Conservation (phyloP, 2,329 filamentous ascomycete species). For the Curvularia sp. region DNA sequence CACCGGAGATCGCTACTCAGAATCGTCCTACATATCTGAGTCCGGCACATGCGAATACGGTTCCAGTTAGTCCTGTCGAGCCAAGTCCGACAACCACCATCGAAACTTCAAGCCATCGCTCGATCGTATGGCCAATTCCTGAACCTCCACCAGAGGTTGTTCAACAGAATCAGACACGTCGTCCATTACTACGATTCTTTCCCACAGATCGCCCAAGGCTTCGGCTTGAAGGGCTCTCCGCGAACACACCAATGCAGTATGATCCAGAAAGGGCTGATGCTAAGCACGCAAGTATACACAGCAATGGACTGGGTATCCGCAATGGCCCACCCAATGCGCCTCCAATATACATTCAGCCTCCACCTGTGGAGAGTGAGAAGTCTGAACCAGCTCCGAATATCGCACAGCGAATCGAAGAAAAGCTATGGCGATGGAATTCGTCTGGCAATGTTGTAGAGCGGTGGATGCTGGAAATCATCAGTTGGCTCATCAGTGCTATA, state of each 20-base stretch:
- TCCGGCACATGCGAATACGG: not conserved
- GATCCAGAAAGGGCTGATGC: not conserved
- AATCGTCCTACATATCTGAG: conserved; percentile 10
- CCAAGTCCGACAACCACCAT: conserved; percentile 31
- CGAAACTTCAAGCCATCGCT: conserved; percentile 28
- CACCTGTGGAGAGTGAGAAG: conserved; percentile 6
- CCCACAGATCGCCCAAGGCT: conserved; percentile 20
- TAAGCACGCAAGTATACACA: not conserved
- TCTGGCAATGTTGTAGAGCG: conserved; percentile 31
- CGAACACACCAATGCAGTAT: conserved; percentile 20
- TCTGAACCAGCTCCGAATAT: conserved; percentile 18
- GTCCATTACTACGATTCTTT: conserved; percentile 31
- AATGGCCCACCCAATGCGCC: conserved; percentile 18
- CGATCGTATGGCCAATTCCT: conserved; percentile 29
- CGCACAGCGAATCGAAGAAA: conserved; percentile 35
- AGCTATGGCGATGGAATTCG: conserved; percentile 23
- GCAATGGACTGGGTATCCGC: conserved; percentile 15
- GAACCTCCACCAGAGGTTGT: conserved; percentile 30
- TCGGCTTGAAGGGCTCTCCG: conserved; percentile 18
- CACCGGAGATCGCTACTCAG: conserved; percentile 20
- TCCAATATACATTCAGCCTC: conserved; percentile 16
- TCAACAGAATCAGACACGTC: conserved; percentile 1
- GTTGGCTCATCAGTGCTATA: conserved; percentile 35
- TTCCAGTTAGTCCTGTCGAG: not conserved
- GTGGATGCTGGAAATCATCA: conserved; percentile 38